Evolutionary conservation across 768 basidiomycete species (phyloP), one percentile per base, ranked within the genome.

Genomic region (Coprinopsis cinerea): DNA sequence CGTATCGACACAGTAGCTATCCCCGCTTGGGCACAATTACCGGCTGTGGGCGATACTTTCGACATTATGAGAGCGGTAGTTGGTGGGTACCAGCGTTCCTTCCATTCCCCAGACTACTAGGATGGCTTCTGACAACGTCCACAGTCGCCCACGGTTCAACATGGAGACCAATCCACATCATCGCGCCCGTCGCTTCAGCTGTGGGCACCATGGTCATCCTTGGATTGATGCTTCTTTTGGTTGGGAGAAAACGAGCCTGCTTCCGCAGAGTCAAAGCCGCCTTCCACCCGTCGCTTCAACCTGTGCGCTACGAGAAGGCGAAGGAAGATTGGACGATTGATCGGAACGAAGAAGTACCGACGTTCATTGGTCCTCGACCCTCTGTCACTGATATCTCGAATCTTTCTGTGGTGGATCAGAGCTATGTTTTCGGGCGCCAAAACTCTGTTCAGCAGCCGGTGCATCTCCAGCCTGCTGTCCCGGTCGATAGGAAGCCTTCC

Each of bases 251-350:
- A 32, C 6, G 42, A 23, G 11, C 20, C 42, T 43, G 20, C 4
- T 43, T 43, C 24, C 10, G 10, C 11, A 20, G 24, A 4, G 18
- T 45, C 44, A 45, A 18, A 4, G 5, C 10, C 4, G 27, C 18
- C 7, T 32, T 7, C 7, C 11, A 43, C 11, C 44, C 44, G 18
- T 45, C 44, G 32, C 20, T 45, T 11, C 25, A 18, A n/a, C 44
- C 44, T 45, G 44, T 45, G 7, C 44, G 27, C n/a, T 32, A 32
- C 26, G 51, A 47, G 24, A 45, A 46, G n/a, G 44, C 51, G 15
- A 46, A 47, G 23, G 44, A 18, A 22, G 51, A 47, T 35, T 52
- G 51, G 51, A 37, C 42, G 4, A 52, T 52, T 34, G 51, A 52
- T 18, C 27, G 18, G 4, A 20, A 18, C 13, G 34, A 48, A 34